Percentiles rank a stretch among this genome's conserved stretches.
Conservation (phyloP, 2,329 filamentous ascomycete genomes). For the Cladosporium cucumerinum region DNA sequence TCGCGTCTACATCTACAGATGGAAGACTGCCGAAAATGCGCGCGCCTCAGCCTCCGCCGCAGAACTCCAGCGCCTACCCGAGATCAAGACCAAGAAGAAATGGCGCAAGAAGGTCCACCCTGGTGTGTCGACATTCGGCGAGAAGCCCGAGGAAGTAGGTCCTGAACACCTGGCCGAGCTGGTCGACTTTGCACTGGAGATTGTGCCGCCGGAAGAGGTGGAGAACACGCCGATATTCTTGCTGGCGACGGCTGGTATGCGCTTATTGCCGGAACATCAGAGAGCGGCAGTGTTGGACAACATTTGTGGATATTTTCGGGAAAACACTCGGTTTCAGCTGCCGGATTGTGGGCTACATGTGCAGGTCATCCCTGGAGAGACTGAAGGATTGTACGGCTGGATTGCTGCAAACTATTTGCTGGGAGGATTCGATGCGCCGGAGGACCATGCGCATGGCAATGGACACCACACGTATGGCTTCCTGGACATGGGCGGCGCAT, state of each 20-base stretch:
- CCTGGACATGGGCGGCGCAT: conserved; percentile 96
- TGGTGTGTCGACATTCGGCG: conserved; percentile 83
- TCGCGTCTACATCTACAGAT: conserved; percentile 89
- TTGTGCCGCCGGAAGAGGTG: conserved; percentile 73
- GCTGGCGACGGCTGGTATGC: conserved; percentile 93
- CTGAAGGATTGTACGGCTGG: conserved; percentile 95
- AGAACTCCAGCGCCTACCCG: conserved; percentile 68
- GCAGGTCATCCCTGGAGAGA: conserved; percentile 92
- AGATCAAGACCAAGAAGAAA: conserved; percentile 76
- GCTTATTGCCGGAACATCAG: conserved; percentile 71
- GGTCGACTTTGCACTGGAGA: conserved; percentile 73
- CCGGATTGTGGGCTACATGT: conserved; percentile 89
- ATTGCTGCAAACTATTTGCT: conserved; percentile 94
- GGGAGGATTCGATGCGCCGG: conserved; percentile 78
- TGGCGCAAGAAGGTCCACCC: conserved; percentile 95
- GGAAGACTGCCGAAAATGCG: conserved; percentile 73
- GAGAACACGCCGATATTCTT: conserved; percentile 87
- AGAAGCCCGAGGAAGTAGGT: conserved; percentile 72
- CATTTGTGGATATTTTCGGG: conserved; percentile 77
- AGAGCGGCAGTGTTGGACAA: conserved; percentile 69
- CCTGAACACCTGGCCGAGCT: conserved; percentile 76
- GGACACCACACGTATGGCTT: conserved; percentile 95
- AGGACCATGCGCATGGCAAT: conserved; percentile 75
- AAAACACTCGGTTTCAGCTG: conserved; percentile 74
- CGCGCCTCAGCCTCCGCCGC: conserved; percentile 57